Evolutionary conservation across 1,139 yeast species (phyloP).

Genomic region (Hemisphaericaspora lyxosophila): DNA sequence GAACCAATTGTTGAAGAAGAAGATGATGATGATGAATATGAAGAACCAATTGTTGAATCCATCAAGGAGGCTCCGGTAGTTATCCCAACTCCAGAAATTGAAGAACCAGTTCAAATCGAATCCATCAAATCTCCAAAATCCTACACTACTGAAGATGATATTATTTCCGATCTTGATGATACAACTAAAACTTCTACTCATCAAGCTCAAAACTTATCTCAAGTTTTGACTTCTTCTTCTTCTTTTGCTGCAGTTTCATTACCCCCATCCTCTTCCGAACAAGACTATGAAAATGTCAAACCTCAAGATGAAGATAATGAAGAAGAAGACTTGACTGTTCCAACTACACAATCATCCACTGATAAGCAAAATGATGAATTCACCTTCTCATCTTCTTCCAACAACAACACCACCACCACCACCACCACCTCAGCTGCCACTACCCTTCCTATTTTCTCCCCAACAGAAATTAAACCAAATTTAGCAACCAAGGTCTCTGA

Average conservation of each 20-base stretch:
- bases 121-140: slow-evolving; percentile 12
- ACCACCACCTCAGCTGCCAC: too few species aligned
- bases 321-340: slow-evolving; percentile 22
- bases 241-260: slow-evolving; percentile 45
- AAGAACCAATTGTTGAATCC: background rate
- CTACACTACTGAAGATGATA: slow-evolving; percentile 11
- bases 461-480: slow-evolving; percentile 11
- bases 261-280: slow-evolving; percentile 18
- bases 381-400: slow-evolving; percentile 5
- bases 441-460: slow-evolving; percentile 8
- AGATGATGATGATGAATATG: slow-evolving; percentile 3
- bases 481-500: slow-evolving; percentile 15
- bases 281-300: slow-evolving; percentile 19
- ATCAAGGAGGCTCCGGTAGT: slow-evolving; percentile 5
- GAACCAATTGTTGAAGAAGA: background rate
- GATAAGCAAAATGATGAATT: slow-evolving; percentile 6
- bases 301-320: slow-evolving; percentile 17
- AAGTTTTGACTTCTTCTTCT: slow-evolving; percentile 35
- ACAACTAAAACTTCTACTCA: slow-evolving; percentile 4
- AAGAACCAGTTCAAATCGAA: slow-evolving; percentile 6
- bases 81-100: slow-evolving; percentile 3
- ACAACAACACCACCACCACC: slow-evolving; percentile 8
- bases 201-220: slow-evolving; percentile 12
- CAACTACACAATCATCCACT: slow-evolving; percentile 21
- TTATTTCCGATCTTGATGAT: slow-evolving; percentile 12